Conservation (phyloP, 257 asterid species). For the Verbena officinalis region DNA sequence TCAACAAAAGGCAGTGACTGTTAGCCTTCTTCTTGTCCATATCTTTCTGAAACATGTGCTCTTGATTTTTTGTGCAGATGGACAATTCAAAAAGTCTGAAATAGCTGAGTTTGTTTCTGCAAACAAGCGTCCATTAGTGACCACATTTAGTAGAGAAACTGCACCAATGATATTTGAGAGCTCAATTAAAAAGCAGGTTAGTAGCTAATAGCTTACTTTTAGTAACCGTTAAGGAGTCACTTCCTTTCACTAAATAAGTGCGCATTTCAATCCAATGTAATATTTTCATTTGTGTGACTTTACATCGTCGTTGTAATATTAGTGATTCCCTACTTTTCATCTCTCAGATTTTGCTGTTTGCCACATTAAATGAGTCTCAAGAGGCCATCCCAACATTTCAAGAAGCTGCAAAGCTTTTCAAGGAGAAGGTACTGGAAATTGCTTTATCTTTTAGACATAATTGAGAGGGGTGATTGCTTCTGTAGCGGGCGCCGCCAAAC, state of each 20-base stretch:
- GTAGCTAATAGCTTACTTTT: conserved; percentile 21
- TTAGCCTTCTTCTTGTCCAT: conserved; percentile 18
- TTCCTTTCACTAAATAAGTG: background rate
- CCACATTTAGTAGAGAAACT: conserved; percentile 71
- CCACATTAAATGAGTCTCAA: conserved; percentile 54
- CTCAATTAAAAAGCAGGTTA: conserved; percentile 84
- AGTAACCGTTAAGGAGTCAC: background rate
- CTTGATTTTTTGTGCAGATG: conserved; percentile 52
- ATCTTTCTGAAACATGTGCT: conserved; percentile 11
- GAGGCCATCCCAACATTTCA: conserved; percentile 64
- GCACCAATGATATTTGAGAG: conserved; percentile 77
- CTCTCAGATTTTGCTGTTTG: conserved; percentile 81
- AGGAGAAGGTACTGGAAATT: conserved; percentile 72
- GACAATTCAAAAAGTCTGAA: conserved; percentile 61
- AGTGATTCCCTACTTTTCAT: conserved; percentile 28
- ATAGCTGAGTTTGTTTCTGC: conserved; percentile 76
- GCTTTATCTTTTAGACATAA: background rate
- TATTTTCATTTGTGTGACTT: background rate
- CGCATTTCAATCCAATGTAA: background rate
- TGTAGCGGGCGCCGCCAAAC: too few relatives aligned
- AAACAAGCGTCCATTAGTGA: conserved; percentile 91
- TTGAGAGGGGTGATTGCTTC: conserved; percentile 14
- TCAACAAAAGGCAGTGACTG: too few relatives aligned
- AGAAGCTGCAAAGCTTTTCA: conserved; percentile 89
- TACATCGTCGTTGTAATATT: background rate